Percentiles rank a stretch among this genome's conserved stretches.
Conservation (phyloP, 441 rosid genomes). For the Daphne laureola region DNA sequence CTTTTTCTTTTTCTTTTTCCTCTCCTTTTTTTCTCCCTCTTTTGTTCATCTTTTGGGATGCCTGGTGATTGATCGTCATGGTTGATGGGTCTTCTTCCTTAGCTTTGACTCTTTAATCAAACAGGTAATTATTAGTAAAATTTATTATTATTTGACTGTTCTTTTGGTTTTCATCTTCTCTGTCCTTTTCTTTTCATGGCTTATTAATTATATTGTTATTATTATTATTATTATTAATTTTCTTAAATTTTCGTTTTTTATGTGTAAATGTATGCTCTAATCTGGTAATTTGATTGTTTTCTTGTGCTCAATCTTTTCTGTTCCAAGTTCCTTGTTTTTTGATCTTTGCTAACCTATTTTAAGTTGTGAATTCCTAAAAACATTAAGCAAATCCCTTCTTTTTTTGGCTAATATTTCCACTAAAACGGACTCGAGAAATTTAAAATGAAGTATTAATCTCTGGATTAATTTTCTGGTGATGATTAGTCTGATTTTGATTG, state of each 20-base stretch:
- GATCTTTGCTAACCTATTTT: conserved; percentile 12
- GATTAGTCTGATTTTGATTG: neutral
- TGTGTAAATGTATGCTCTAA: conserved; percentile 12
- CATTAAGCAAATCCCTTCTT: conserved; percentile 10
- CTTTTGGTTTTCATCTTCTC: conserved; percentile 12
- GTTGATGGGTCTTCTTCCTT: conserved; percentile 39
- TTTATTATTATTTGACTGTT: conserved; percentile 9
- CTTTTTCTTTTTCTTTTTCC: neutral
- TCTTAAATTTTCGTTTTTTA: conserved; percentile 6
- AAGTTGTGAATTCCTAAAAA: conserved; percentile 11
- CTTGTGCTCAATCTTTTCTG: neutral
- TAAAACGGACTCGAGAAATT: conserved; percentile 15
- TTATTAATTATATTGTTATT: conserved; percentile 12
- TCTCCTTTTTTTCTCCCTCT: neutral
- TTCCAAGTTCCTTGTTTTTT: conserved; percentile 14
- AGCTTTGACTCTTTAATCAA: conserved; percentile 49
- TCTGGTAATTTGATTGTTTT: conserved; percentile 8
- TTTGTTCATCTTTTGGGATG: conserved; percentile 6
- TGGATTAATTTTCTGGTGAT: conserved; percentile 1
- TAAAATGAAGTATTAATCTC: conserved; percentile 18
- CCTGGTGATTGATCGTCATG: conserved; percentile 26
- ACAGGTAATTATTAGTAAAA: conserved; percentile 49
- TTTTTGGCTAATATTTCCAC: conserved; percentile 16
- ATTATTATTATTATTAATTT: conserved; percentile 5
- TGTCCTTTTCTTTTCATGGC: neutral